Conservation (phyloP, 202 grass and related monocot genomes). For the Carex arenaria region DNA sequence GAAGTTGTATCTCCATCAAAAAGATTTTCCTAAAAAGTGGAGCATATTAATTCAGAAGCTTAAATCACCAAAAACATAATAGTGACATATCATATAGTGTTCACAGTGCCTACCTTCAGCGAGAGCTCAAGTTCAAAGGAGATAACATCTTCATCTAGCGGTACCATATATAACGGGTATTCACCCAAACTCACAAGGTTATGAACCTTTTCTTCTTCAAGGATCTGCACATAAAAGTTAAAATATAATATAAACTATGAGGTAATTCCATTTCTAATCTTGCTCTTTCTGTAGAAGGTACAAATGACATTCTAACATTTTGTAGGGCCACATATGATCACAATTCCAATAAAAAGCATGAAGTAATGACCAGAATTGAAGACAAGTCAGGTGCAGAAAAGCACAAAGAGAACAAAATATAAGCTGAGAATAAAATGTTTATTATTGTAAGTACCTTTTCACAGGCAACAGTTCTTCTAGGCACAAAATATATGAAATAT, state of each 20-base stretch:
- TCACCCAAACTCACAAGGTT: conserved; percentile 68
- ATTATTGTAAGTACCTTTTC: conserved; percentile 66
- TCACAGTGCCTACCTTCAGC: conserved; percentile 46
- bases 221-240: conserved; percentile 27
- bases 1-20: conserved; percentile 93
- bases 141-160: conserved; percentile 88
- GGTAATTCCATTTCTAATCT: not conserved
- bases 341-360: not conserved
- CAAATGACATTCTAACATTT: not conserved
- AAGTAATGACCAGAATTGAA: not conserved
- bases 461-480: conserved; percentile 69
- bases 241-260: conserved; percentile 2
- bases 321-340: not conserved
- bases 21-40: conserved; percentile 61
- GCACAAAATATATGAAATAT: conserved; percentile 83
- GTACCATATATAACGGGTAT: conserved; percentile 81
- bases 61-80: conserved; percentile 16
- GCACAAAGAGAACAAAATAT: not conserved
- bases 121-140: conserved; percentile 89
- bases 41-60: conserved; percentile 24
- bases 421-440: not conserved
- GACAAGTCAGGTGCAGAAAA: not conserved
- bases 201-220: conserved; percentile 86
- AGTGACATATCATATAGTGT: not conserved
- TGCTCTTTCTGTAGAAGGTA: not conserved